Percentiles rank a stretch among this genome's conserved stretches.
phyloP scores from a whole-genome alignment of 2,329 filamentous ascomycete genomes.

The Pseudonectria buxi region DNA sequence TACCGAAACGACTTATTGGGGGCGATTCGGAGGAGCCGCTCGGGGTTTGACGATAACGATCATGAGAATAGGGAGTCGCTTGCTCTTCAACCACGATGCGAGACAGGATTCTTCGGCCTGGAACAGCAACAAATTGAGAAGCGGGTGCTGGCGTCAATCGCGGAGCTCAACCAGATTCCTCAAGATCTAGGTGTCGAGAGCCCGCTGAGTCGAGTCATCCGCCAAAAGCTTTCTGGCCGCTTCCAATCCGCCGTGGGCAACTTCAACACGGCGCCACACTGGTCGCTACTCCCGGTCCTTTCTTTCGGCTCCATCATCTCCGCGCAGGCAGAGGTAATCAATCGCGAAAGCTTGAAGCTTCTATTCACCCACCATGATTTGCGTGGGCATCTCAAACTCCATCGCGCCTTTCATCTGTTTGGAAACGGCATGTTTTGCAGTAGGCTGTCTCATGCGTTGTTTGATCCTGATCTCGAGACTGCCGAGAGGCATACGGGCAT shows the following conservation, averaged over 20 bases:
- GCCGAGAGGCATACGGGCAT: conserved; percentile 67
- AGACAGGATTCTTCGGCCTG: conserved; percentile 43
- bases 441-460: conserved; percentile 73
- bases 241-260: conserved; percentile 11
- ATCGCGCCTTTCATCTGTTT: conserved; percentile 75
- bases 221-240: conserved; percentile 30
- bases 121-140: conserved; percentile 40
- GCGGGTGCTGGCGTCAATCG: conserved; percentile 45
- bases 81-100: not conserved
- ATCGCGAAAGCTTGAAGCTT: conserved; percentile 65
- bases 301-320: conserved; percentile 70
- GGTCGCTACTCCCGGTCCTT: conserved; percentile 57
- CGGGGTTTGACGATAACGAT: not conserved
- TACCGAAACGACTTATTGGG: conserved; percentile 26
- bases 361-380: conserved; percentile 71
- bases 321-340: conserved; percentile 70
- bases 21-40: conserved; percentile 13
- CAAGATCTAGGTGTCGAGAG: conserved; percentile 22
- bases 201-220: conserved; percentile 34
- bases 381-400: conserved; percentile 63
- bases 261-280: conserved; percentile 43
- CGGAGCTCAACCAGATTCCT: conserved; percentile 31
- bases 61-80: too few relatives aligned
- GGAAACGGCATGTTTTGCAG: conserved; percentile 80
- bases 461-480: conserved; percentile 73